phyloP scores from a whole-genome alignment of 306 rosid genomes.

The Macrotyloma uniflorum region DNA sequence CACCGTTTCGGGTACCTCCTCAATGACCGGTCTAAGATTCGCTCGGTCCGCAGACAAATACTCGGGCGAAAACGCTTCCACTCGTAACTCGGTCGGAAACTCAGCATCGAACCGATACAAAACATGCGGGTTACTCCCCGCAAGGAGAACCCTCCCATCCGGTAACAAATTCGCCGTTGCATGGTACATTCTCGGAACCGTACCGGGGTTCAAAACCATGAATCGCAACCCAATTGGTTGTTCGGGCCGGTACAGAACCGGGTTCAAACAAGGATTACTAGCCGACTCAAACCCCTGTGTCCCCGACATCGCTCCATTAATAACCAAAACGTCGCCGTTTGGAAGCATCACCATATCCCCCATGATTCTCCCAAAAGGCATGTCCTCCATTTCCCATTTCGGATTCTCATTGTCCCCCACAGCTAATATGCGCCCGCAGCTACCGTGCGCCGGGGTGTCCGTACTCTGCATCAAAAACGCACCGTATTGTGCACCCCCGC shows the following conservation, averaged over 20 bases:
- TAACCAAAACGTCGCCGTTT: constrained; percentile 67
- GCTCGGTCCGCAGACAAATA: constrained; percentile 60
- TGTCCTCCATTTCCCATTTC: constrained; percentile 79
- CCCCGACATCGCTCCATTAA: constrained; percentile 87
- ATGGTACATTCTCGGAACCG: constrained; percentile 80
- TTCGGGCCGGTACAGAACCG: constrained; percentile 73
- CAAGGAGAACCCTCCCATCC: constrained; percentile 70
- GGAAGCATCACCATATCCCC: constrained; percentile 94
- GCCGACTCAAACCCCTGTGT: constrained; percentile 78
- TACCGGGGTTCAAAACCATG: constrained; percentile 80
- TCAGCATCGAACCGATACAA: constrained; percentile 58
- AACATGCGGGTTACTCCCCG: constrained; percentile 83
- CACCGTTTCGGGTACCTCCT: constrained; percentile 57
- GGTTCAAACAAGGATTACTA: constrained; percentile 70
- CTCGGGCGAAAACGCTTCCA: constrained; percentile 89
- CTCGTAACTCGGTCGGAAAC: constrained; percentile 69
- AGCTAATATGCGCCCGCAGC: constrained; percentile 73
- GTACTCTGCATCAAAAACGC: constrained; percentile 57
- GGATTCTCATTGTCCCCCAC: constrained; percentile 18
- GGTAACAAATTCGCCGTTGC: constrained; percentile 83
- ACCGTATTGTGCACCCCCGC: constrained; percentile 90
- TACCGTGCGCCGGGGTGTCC: constrained; percentile 73
- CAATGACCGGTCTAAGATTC: constrained; percentile 66
- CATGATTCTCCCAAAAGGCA: constrained; percentile 86
- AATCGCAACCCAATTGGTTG: constrained; percentile 77